phyloP scores from a whole-genome alignment of 2,329 filamentous ascomycete genomes.

The Aspergillus proliferans region DNA sequence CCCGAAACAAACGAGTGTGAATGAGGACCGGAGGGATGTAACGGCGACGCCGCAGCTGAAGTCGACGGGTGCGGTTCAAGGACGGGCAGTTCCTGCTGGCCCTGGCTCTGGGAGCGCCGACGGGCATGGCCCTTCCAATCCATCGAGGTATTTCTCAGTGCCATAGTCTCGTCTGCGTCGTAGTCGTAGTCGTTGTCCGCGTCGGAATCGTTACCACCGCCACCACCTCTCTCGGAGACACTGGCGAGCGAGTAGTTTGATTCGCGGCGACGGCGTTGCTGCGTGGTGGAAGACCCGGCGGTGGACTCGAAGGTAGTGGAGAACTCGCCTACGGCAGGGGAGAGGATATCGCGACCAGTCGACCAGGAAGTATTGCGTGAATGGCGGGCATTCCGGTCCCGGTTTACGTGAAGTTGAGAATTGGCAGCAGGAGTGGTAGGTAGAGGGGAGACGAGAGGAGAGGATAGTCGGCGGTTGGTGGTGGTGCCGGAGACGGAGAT shows the following conservation, averaged over 20 bases:
- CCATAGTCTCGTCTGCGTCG: constrained; percentile 14
- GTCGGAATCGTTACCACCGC: constrained; percentile 16
- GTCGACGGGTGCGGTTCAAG: constrained; percentile 11
- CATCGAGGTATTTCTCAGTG: constrained; percentile 26
- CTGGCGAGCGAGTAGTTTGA: constrained; percentile 27
- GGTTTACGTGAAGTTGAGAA: constrained; percentile 12
- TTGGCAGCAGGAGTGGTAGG: not conserved
- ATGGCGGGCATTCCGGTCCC: constrained; percentile 29
- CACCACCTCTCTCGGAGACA: constrained; percentile 24
- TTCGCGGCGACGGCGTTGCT: constrained; percentile 27
- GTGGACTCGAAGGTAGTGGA: constrained; percentile 3
- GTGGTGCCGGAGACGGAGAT: constrained; percentile 2
- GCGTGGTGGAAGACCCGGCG: constrained; percentile 14
- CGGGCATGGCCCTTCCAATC: constrained; percentile 24
- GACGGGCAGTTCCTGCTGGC: constrained; percentile 9
- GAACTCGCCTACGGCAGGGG: not conserved
- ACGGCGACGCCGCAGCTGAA: not conserved
- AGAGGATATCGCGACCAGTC: constrained; percentile 21
- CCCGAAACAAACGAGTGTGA: not conserved
- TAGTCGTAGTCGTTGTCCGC: constrained; percentile 17
- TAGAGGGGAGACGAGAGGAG: constrained; percentile 1
- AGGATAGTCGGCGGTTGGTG: not conserved
- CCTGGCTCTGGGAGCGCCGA: constrained; percentile 25
- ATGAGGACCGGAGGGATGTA: constrained; percentile 4
- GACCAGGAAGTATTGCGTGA: constrained; percentile 31